These are phyloP conservation scores for Aurantiochytrium sp. DNA, from an alignment of 108 stramenopile species.

Conservation along the genomic window DNA sequence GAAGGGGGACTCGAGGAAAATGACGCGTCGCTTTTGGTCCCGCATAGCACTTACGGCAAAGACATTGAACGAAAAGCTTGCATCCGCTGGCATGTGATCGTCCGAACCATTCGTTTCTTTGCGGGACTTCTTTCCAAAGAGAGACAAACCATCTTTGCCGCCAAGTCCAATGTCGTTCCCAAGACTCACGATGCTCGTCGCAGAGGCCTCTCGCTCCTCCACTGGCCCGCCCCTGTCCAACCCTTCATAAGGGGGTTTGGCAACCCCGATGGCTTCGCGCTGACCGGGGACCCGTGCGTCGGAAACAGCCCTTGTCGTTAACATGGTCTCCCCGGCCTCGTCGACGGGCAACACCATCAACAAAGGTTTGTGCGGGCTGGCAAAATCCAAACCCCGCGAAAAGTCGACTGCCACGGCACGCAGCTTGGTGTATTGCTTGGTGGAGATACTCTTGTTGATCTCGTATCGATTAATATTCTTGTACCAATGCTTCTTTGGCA, in stretches of 20 bases:
- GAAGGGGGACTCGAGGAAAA: background rate
- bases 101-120: background rate
- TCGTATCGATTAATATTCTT: background rate
- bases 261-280: background rate
- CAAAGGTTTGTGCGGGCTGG: background rate
- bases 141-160: background rate
- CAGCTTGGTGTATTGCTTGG: background rate
- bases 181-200: too few relatives aligned
- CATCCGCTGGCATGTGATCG: background rate
- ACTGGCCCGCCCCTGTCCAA: too few relatives aligned
- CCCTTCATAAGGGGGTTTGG: background rate
- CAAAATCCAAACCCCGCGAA: background rate
- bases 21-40: background rate
- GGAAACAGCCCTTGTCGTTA: background rate
- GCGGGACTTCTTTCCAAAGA: background rate
- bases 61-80: background rate
- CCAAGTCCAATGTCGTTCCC: too few relatives aligned
- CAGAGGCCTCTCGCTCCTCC: too few relatives aligned
- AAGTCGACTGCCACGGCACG: slow-evolving; percentile 8
- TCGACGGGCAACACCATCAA: background rate
- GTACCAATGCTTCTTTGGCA: background rate
- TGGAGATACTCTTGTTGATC: slow-evolving; percentile 3
- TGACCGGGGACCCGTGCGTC: background rate
- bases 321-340: background rate
- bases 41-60: background rate